Percentiles rank a stretch among this genome's conserved stretches.
phyloP scores from a whole-genome alignment of 768 basidiomycete species.

The Trametes punicea region DNA sequence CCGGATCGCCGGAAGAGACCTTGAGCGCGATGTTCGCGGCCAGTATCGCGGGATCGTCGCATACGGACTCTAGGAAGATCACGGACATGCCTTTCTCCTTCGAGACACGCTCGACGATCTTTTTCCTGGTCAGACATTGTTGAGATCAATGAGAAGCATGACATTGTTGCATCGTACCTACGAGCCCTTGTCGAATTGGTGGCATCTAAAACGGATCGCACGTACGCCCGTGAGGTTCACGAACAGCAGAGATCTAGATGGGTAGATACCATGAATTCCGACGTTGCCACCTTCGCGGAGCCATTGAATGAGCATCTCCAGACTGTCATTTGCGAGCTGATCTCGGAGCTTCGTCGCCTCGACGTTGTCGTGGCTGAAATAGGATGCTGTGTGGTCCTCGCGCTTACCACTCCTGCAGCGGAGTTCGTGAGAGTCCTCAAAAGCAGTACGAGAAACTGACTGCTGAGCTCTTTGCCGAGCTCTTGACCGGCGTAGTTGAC shows the following conservation, averaged over 20 bases:
- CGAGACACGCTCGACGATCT: constrained; percentile 79
- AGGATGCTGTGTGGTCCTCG: constrained; percentile 88
- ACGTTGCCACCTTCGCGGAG: constrained; percentile 94
- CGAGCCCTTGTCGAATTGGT: constrained; percentile 86
- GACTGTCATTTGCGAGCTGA: constrained; percentile 80
- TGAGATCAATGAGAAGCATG: no score
- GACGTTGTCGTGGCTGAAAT: constrained; percentile 84
- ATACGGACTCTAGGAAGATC: constrained; percentile 93
- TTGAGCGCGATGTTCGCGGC: constrained; percentile 96
- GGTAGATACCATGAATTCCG: constrained; percentile 82
- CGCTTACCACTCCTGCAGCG: constrained; percentile 66
- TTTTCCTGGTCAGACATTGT: constrained; percentile 48
- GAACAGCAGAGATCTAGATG: neutral
- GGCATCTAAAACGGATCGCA: constrained; percentile 58
- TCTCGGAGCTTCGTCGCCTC: constrained; percentile 78
- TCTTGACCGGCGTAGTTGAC: constrained; percentile 84
- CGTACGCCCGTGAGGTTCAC: neutral
- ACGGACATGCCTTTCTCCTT: constrained; percentile 84
- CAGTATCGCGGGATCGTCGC: constrained; percentile 91
- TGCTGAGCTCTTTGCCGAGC: constrained; percentile 77
- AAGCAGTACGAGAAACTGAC: constrained; percentile 36
- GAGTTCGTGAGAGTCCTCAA: neutral
- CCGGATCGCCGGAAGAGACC: constrained; percentile 94
- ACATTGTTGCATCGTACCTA: constrained; percentile 44
- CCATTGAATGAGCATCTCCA: constrained; percentile 96